Base-by-base conservation (phyloP, 31 red algal genomes). In the Endocladia muricata region DNA sequence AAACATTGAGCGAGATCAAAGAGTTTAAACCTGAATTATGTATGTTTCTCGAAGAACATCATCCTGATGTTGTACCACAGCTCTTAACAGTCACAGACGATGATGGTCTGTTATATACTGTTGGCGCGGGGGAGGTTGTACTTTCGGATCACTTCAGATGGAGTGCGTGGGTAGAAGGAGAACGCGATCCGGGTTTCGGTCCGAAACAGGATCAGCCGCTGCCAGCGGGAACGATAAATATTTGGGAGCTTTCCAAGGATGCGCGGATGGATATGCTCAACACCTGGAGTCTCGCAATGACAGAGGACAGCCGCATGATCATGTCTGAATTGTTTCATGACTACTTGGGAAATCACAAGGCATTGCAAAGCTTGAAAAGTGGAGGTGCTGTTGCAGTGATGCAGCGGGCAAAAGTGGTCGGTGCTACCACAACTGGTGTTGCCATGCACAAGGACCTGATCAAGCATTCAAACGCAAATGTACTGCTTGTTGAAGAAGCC, bases 401-500 rank as follows among this genome's bases (percentile, higher is more conserved):
- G 13, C 3, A 55, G 34, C 32, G 29, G 21, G 47, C 57, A 1
- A 29, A 52, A 1, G 56, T 93, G 1, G 49, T 93, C 30, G 89
- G 78, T 25, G 73, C 68, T 32, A 93, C 89, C 4, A 86, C 89
- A 1, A 86, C 55, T 34, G 89, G 89, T 3, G 89, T 82, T n/a
- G 82, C 89, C 1, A 70, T 67, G 41, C 59, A 81, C 15, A 25
- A 44, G 2, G 65, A 74, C 25, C 58, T 86, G 22, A 48, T 93
- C 1, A 31, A 70, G 2, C 52, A 40, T 19, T 31, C 61, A 38
- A 75, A 25, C 35, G 26, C 81, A 31, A 29, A 74, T 2, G 62
- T 84, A 26, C 39, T 93, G 23, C 52, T 93, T 30, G 30, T 78
- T 7, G 90, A 93, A 62, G 90, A 93, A 72, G 90, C 90, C 1